Evolutionary conservation across 2,329 filamentous ascomycete genomes (phyloP), one percentile per base, ranked within the genome.

Genomic region (Juglanconis sp.): DNA sequence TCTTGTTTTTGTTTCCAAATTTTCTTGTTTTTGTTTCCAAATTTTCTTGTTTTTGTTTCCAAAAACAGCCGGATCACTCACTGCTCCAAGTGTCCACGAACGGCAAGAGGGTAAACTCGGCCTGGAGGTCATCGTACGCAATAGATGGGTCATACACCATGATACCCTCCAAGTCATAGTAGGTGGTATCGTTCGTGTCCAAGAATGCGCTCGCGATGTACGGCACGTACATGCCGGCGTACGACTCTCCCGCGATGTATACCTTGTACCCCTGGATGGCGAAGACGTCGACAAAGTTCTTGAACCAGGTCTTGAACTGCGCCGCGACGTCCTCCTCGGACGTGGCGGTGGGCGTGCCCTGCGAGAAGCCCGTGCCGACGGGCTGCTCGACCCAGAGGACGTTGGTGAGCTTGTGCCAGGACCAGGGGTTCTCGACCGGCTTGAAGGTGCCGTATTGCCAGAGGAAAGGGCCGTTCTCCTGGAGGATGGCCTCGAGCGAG

Each of bases 231-330:
- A 77, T 74, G 15, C 89, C 89, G 0, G 84, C 88, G 66, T 90
- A 92, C 0, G 82, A 87, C 71, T 91, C 89, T 6, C 89, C 91
- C 0, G 88, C 81, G 60, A 95, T 83, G 71, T 89, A 94, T 9
- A 92, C 81, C 64, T 89, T 89, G 67, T 82, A 85, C 11, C 82
- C 81, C 24, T 89, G 80, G 67, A 91, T 77, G n/a, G 74, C 77
- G 65, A 92, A 92, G 0, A 86, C 86, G 38, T 90, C 79, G 60
- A 91, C 75, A 66, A 92, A 92, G 74, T 91, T 91, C 75, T 88
- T 87, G 81, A 87, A 92, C 75, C 92, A 95, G 53, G 88, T 88
- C 15, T 89, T 77, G 70, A 94, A 92, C 65, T 93, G 83, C n/a
- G 76, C 73, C 0, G 88, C 88, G 1, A 89, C 79, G 65, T 92